phyloP scores from a whole-genome alignment of 2,329 filamentous ascomycete genomes.

The Colletotrichum liaoningense region DNA sequence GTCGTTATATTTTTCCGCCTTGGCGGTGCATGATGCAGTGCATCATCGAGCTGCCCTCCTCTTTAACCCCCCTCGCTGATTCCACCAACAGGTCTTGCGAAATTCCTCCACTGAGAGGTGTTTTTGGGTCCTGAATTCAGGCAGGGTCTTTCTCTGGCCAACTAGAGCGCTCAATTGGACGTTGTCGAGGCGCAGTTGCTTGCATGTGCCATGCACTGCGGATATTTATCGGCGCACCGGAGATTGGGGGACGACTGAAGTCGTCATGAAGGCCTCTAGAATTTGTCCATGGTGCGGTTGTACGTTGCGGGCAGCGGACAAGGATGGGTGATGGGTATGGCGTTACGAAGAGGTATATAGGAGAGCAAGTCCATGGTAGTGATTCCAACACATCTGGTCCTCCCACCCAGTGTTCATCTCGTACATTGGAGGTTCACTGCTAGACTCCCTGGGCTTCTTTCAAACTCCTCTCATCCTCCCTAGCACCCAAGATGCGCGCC shows the following conservation, averaged over 20 bases:
- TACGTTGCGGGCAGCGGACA: too few species aligned
- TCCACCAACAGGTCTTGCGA: neutral
- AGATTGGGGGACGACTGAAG: neutral
- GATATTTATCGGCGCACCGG: neutral
- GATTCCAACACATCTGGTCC: neutral
- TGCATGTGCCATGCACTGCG: neutral
- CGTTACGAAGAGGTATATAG: neutral
- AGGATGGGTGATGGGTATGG: neutral
- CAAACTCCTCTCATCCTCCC: neutral
- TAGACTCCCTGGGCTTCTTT: too few species aligned
- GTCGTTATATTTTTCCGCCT: slow-evolving; percentile 16
- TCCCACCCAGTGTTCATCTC: neutral
- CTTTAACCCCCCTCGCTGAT: neutral
- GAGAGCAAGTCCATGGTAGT: neutral
- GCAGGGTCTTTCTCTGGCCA: neutral
- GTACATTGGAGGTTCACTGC: too few species aligned
- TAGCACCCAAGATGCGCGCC: neutral
- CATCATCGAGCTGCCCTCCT: neutral
- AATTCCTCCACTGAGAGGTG: slow-evolving; percentile 23
- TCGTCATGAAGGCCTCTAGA: neutral
- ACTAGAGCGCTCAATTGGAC: neutral
- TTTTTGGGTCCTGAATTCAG: too few species aligned
- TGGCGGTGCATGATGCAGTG: slow-evolving; percentile 7
- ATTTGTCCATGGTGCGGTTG: neutral
- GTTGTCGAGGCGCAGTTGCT: neutral